Evolutionary conservation across 2,329 filamentous ascomycete genomes (phyloP), one percentile per base, ranked within the genome.

Genomic region (Microthyrium microscopicum): DNA sequence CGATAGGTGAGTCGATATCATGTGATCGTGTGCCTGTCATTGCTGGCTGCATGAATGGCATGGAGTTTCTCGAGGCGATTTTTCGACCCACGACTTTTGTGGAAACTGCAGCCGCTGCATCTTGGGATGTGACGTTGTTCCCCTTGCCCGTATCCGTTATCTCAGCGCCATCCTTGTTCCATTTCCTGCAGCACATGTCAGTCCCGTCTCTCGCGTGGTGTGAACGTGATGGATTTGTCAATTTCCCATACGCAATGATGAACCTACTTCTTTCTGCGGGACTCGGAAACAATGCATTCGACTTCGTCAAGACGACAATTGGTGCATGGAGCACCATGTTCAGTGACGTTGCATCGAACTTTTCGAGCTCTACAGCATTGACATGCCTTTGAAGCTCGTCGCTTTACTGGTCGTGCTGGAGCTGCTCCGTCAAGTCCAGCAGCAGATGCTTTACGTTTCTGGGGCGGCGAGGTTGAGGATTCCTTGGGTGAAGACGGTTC

Each of bases 281-380:
- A 87, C 55, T 91, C 62, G 4, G 62, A 64, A 15, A 66, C 61
- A 38, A 66, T 63, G 56, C 78, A 84, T 51, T 81, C 74, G 38
- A 83, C 76, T 50, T 79, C 74, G 53, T 83, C 78, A 60, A 79
- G 70, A 41, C 80, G 67, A 58, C 83, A 91, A 55, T 92, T 92
- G 36, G 80, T 84, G 54, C 83, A 92, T 2, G 83, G 83, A 27
- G 77, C 77, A 31, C 78, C 77, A 53, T 73, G 70, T 54, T 92
- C 83, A 38, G 89, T 83, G 36, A 93, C 84, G 60, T 94, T 85
- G 61, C 85, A 94, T 37, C 85, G 73, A 26, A 94, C 85, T 54
- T 94, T 94, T 50, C 85, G 74, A 37, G 79, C 75, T 46, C 85
- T 71, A 57, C 85, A 93, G 46, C 78, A 83, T 41, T 83, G 81